Base-by-base conservation (phyloP, 306 rosid species). In the Begonia masoniana region DNA sequence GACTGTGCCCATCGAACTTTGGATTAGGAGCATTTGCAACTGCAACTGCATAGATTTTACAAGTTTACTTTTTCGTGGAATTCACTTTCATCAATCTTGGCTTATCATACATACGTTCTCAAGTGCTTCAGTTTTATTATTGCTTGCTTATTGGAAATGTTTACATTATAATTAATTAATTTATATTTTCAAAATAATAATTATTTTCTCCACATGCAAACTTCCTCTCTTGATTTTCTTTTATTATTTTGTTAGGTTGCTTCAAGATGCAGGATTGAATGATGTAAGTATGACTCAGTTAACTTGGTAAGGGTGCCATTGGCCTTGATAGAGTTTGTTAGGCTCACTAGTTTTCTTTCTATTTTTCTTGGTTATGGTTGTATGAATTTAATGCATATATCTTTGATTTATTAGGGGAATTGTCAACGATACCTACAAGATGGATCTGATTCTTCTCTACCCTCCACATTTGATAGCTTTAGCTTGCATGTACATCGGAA, bases 391-490 rank as follows among this genome's bases (percentile, higher is more conserved):
- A 45, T 58, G 24, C 50, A 12, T 31, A 56, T 26, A 31, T 51
- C 31, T 59, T 62, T 51, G 26, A 63, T 64, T 55, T 49, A 21
- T 24, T 74, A 89, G 95, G 97, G 97, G 97, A 43, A 54, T 89
- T 58, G 74, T 89, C 61, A 89, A 89, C 62, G 97, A 85, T 67
- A 89, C 94, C 13, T 89, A 89, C 91, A 89, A 74, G 87, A 85
- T 85, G 94, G 97, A 89, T 70, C 91, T 89, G 41, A 72, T 84
- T 56, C 97, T 89, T 52, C 85, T 89, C 24, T 87, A 89, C 67
- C 85, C 97, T 55, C 97, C 97, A 10, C 95, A 89, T 72, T 79
- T 85, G 72, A 82, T 89, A 59, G 94, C 95, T 67, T 73, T 89
- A 66, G 97, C 97, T 54, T 82, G 97, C 82, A 74, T 89, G 66